Conservation (phyloP, 2,329 filamentous ascomycete genomes). For the Pseudogymnoascus sp. region DNA sequence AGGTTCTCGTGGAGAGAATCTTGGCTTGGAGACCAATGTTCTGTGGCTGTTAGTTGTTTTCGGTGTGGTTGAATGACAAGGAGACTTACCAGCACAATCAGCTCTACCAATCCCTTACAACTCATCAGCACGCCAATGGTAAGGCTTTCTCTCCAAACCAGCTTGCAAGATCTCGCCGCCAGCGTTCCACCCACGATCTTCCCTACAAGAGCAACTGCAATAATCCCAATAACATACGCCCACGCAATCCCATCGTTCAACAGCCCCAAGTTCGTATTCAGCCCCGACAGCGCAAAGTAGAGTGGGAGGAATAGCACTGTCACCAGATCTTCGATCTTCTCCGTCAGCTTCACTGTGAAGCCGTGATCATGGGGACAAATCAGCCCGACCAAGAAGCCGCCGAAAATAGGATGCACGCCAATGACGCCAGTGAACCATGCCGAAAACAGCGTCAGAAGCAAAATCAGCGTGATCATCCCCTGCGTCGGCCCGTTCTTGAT, state of each 20-base stretch:
- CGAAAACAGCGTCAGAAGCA: constrained; percentile 69
- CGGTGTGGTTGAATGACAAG: neutral
- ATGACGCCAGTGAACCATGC: constrained; percentile 87
- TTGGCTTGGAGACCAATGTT: constrained; percentile 77
- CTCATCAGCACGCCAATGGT: constrained; percentile 89
- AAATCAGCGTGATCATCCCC: constrained; percentile 70
- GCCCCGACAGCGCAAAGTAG: constrained; percentile 86
- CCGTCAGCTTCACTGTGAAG: constrained; percentile 82
- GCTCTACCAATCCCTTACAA: constrained; percentile 88
- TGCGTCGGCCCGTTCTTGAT: constrained; percentile 85
- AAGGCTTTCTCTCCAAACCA: constrained; percentile 85
- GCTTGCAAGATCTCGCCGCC: constrained; percentile 64
- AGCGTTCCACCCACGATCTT: constrained; percentile 79
- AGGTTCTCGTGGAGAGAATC: constrained; percentile 71
- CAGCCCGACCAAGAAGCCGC: constrained; percentile 71
- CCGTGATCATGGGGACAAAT: constrained; percentile 86
- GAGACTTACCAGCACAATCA: constrained; percentile 74
- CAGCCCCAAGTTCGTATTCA: constrained; percentile 80
- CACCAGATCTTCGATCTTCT: constrained; percentile 91
- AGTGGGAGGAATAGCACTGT: constrained; percentile 76
- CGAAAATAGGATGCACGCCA: constrained; percentile 90
- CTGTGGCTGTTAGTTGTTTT: constrained; percentile 27
- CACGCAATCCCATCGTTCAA: constrained; percentile 74
- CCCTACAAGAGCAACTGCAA: constrained; percentile 69
- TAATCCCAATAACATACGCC: constrained; percentile 82